A percentile compares a stretch with the other conserved stretches of the same genome.
Evolutionary conservation across 495 filamentous ascomycete species (phyloP).

Genomic region (Chaetomium cochliodes): DNA sequence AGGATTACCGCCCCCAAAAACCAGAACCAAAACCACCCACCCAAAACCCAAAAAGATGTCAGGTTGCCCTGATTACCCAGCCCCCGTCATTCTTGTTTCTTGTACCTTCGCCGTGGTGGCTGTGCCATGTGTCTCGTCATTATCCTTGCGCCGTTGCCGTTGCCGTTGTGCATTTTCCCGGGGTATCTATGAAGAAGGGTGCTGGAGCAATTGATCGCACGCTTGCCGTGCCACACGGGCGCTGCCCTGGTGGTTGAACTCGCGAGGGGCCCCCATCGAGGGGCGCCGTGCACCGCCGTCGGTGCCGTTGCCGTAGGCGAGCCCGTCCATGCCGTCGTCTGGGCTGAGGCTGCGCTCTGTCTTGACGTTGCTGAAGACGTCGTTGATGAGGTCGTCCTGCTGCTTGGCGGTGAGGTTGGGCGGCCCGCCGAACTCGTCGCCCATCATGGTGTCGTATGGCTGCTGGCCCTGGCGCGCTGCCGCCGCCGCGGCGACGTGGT

Average conservation of each 20-base stretch:
- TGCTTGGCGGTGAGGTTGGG: constrained; percentile 39
- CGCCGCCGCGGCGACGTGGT: constrained; percentile 20
- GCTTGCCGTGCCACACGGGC: constrained; percentile 45
- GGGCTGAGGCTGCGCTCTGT: constrained; percentile 28
- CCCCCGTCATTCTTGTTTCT: constrained; percentile 4
- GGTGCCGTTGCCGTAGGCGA: constrained; percentile 22
- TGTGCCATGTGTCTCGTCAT: constrained; percentile 1
- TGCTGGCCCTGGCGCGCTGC: constrained; percentile 18
- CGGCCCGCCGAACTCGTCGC: constrained; percentile 25
- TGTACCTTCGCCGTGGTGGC: neutral
- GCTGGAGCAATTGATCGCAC: constrained; percentile 43
- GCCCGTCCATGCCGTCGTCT: constrained; percentile 30
- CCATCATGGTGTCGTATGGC: constrained; percentile 24
- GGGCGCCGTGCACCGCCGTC: neutral
- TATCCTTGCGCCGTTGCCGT: neutral
- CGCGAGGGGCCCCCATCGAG: constrained; percentile 20
- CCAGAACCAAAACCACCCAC: neutral
- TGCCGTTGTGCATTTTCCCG: constrained; percentile 10
- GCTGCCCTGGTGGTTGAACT: constrained; percentile 37
- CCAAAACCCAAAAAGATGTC: neutral
- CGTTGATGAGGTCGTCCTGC: constrained; percentile 43
- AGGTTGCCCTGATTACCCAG: constrained; percentile 13
- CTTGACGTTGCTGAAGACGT: constrained; percentile 38
- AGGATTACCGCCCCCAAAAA: constrained; percentile 7
- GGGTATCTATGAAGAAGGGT: constrained; percentile 15